phyloP scores from a whole-genome alignment of 352 stramenopile genomes.

The Pythium rishiriense region DNA sequence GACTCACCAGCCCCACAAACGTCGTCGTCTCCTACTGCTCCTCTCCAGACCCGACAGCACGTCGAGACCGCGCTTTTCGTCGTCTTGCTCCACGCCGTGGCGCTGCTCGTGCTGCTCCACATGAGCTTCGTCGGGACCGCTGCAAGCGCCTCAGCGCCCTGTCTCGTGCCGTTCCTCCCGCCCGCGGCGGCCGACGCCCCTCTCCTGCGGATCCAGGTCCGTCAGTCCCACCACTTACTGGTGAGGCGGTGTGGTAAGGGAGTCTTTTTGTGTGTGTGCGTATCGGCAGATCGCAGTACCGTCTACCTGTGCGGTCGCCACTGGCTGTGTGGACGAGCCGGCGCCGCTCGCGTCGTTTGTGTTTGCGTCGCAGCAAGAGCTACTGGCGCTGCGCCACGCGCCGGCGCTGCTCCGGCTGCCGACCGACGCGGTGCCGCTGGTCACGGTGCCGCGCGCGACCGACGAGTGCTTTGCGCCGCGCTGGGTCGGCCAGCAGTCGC shows the following conservation, averaged over 20 bases:
- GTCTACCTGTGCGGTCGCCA: background rate
- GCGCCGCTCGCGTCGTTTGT: slow-evolving; percentile 43
- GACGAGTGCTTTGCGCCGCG: slow-evolving; percentile 55
- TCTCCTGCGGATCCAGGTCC: slow-evolving; percentile 16
- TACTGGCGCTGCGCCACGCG: slow-evolving; percentile 65
- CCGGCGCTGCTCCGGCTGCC: slow-evolving; percentile 13
- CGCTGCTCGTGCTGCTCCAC: slow-evolving; percentile 54
- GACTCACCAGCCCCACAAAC: no score
- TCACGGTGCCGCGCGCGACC: slow-evolving; percentile 40
- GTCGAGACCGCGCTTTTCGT: slow-evolving; percentile 69
- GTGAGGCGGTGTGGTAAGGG: no score
- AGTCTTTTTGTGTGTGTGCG: background rate
- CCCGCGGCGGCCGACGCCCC: slow-evolving; percentile 11
- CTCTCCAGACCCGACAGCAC: slow-evolving; percentile 37
- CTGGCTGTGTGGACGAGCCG: background rate
- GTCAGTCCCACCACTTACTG: no score
- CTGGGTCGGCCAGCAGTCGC: slow-evolving; percentile 35
- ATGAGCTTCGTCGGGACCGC: slow-evolving; percentile 44
- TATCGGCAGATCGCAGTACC: slow-evolving; percentile 3
- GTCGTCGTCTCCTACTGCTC: no score
- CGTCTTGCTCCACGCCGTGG: slow-evolving; percentile 45
- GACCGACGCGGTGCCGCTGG: slow-evolving; percentile 24
- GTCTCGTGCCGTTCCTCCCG: slow-evolving; percentile 36
- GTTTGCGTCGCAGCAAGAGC: slow-evolving; percentile 62
- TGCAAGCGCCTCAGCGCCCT: slow-evolving; percentile 15